Evolutionary conservation across 805 yeast genomes (phyloP).

Genomic region (Deakozyma indianensis): DNA sequence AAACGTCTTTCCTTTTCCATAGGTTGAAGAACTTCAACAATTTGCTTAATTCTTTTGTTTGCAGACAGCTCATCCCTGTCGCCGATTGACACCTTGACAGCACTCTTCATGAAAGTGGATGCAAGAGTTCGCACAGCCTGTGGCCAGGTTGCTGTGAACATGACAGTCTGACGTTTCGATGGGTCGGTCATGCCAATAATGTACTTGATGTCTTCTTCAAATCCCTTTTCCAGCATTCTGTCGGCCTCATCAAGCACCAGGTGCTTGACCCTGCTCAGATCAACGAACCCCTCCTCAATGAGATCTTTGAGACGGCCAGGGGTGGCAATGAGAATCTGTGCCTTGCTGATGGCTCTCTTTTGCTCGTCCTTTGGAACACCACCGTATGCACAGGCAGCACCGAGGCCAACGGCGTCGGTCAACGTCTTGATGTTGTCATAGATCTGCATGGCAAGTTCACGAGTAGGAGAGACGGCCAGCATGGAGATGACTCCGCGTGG

Average conservation of each 20-base stretch:
- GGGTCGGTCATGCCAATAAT: constrained; percentile 49
- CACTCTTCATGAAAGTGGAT: constrained; percentile 60
- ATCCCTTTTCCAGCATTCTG: constrained; percentile 96
- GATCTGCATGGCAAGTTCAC: constrained; percentile 93
- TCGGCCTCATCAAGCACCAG: constrained; percentile 95
- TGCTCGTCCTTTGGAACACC: constrained; percentile 96
- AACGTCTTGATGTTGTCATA: constrained; percentile 63
- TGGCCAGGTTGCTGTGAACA: constrained; percentile 99
- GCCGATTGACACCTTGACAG: constrained; percentile 89
- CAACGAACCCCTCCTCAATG: constrained; percentile 73
- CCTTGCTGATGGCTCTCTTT: constrained; percentile 46
- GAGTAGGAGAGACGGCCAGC: constrained; percentile 84
- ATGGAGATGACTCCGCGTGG: constrained; percentile 46
- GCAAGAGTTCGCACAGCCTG: constrained; percentile 93
- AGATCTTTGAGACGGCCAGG: constrained; percentile 96
- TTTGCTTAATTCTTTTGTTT: constrained; percentile 83
- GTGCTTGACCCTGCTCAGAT: constrained; percentile 52
- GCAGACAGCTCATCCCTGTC: constrained; percentile 90
- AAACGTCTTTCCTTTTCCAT: constrained; percentile 66
- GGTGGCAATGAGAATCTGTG: constrained; percentile 84
- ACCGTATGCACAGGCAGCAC: constrained; percentile 83
- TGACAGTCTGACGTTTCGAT: constrained; percentile 68
- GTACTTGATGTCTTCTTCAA: constrained; percentile 86
- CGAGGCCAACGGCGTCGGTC: constrained; percentile 44
- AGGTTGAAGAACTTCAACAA: constrained; percentile 84